Base-by-base conservation (phyloP, 2,329 filamentous ascomycete species). In the Sphaerostilbella broomeana region DNA sequence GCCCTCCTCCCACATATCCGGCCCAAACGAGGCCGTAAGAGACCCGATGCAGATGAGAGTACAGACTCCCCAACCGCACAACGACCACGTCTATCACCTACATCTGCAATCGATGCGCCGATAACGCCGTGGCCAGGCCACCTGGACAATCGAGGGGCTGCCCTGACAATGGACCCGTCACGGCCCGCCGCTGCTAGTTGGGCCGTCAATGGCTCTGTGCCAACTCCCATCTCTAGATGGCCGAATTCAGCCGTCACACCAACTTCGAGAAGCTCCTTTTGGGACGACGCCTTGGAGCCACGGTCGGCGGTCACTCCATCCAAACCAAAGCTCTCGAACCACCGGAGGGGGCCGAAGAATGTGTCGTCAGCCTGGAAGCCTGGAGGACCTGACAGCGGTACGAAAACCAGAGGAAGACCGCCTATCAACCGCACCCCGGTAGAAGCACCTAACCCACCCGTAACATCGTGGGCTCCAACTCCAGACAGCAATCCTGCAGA, bases 301-400 rank as follows among this genome's bases (percentile, higher is more conserved):
- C 79, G 73, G 34, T 88, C 86, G 1, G 84, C 85, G 4, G 69
- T 85, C n/a, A 84, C 81, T 4, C 79, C 82, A 1, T 77, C 74
- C 37, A 80, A 71, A 46, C 61, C 64, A 3, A 70, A 74, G 43
- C 60, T 69, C 13, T 37, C 53, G 3, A 41, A 47, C 9, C 60
- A 59, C 40, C 76, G 86, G 4, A 84, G 94, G 57, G 88, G 88
- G 0, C 84, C 87, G 1, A 78, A 78, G 54, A 87, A 86, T 6
- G 86, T 95, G 0, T 95, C 88, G 1, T 95, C 88, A 8, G 89
- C 89, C 1, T 95, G 89, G 89, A 79, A 83, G 40, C 78, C 78
- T 47, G 77, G 73, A 43, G 75, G 75, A 12, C 68, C 72, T 26
- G 69, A 78, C 10, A 65, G 75, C 2, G 76, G 72, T 4, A 81